Conservation (phyloP, 148 eudicot species). For the Vaccinium macrocarpon region DNA sequence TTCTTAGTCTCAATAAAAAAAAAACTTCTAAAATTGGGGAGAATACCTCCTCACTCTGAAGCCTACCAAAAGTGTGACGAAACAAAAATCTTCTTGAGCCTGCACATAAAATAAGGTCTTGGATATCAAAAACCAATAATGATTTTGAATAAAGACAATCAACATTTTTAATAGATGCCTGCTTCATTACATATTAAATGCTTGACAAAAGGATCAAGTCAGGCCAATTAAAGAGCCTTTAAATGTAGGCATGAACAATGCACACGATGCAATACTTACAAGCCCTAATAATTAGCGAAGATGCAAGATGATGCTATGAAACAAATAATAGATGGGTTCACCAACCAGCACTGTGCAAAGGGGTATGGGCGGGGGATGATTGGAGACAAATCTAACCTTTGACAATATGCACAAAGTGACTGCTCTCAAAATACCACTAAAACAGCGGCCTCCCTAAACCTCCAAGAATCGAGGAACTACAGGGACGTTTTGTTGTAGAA, state of each 20-base stretch:
- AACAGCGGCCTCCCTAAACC: too few relatives aligned
- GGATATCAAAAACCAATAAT: neutral
- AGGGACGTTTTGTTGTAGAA: too few relatives aligned
- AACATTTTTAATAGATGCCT: neutral
- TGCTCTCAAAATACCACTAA: too few relatives aligned
- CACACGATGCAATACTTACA: neutral
- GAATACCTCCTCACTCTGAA: slow-evolving; percentile 89
- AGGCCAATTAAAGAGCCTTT: neutral
- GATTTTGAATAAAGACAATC: neutral
- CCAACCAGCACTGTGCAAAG: neutral
- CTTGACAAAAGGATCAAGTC: neutral
- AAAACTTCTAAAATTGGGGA: neutral
- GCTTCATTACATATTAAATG: neutral
- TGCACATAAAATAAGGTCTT: slow-evolving; percentile 29
- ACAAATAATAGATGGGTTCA: neutral
- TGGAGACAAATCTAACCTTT: too few relatives aligned
- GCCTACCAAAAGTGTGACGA: slow-evolving; percentile 80
- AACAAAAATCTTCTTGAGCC: slow-evolving; percentile 89
- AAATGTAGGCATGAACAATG: neutral
- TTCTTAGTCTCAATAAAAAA: neutral
- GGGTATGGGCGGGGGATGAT: too few relatives aligned
- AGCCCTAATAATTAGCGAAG: neutral
- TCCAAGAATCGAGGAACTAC: too few relatives aligned
- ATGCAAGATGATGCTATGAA: neutral
- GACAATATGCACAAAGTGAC: too few relatives aligned